Evolutionary conservation across 176 grass and related monocot genomes (phyloP), one percentile per base, ranked within the genome.

Genomic region (Carex scoparia): DNA sequence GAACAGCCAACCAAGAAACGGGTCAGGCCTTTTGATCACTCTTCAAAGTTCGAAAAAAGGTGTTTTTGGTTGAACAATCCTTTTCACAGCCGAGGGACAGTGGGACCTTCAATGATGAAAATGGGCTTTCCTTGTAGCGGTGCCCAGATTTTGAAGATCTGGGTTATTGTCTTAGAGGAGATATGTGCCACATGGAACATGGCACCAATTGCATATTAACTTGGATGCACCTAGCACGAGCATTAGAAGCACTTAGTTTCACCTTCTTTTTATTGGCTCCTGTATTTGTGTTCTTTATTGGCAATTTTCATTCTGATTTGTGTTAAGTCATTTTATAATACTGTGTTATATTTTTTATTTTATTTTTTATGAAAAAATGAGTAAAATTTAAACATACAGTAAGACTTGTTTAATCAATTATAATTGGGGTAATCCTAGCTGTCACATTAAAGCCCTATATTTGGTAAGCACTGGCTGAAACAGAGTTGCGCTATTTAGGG

Each of bases 111-210:
- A 61, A 81, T 94, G 64, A 84, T 95, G 61, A 89, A 98, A 90
- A 79, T 89, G 89, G 90, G 91, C 30, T 82, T 95, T 85, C 90
- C 91, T 83, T 88, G 87, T 94, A 92, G 61, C 91, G 90, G 27
- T 99, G 96, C 82, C 90, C 90, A 88, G 96, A 95, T 70, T 99
- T 95, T 35, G 96, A 94, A 79, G 96, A 99, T 80, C 86, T 79
- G 69, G 96, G 96, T 85, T 95, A 93, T 91, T 99, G 96, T 80
- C 86, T 94, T 71, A 93, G 93, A 89, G 96, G 96, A 67, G 91
- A 95, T 88, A 99, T 99, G 90, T 99, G 96, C 72, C 91, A 91
- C 12, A 95, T 99, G 96, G 96, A 99, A 66, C 96, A 99, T 86
- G 96, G 91, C 82, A 81, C 92, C 59, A 94, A 99, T 90, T 91